Base-by-base conservation (phyloP, 1,139 yeast genomes). In the Pneumocystis sp. region DNA sequence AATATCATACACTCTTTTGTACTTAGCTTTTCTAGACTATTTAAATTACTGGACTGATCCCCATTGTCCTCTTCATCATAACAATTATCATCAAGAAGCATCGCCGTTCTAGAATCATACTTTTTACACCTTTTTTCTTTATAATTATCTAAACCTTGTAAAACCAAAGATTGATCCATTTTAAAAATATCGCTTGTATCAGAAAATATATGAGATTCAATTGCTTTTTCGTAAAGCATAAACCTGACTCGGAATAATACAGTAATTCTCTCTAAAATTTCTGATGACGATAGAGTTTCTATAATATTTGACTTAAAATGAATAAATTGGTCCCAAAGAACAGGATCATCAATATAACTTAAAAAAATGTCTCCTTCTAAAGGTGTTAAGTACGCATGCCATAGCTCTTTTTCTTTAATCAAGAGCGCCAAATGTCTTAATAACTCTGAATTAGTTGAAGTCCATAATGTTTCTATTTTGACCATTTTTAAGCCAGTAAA, bases 21-120 rank as follows among this genome's bases (percentile, higher is more conserved):
- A 25, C 10, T n/a, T 6, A 17, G 12, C 7, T 21, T 57, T 17
- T 34, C 59, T 7, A 70, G 72, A 1, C 70, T 70, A 45, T 71
- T 73, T 34, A 69, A 72, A 40, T 71, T 72, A 61, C 74, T 73
- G 59, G 8, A 66, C 67, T 8, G 34, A 31, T 71, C 72, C 5
- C 66, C 70, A 5, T 70, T 72, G 17, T 71, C 73, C 37, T 73
- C 73, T 40, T 72, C 74, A 42, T 73, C 76, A 37, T 71, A 72
- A 35, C 71, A 69, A 62, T 71, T 70, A 59, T 70, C 71, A 21
- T 69, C 68, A 29, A 59, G 63, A 50, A 62, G 57, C 67, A 56
- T 59, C 66, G n/a, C 63, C 59, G 17, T 60, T 62, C 64, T n/a
- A 64, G 61, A 10, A 64, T 63, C 42, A 37, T 17, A 21, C 29